Conservation (phyloP, 352 stramenopile genomes). For the Pythium rhizo-oryzae region DNA sequence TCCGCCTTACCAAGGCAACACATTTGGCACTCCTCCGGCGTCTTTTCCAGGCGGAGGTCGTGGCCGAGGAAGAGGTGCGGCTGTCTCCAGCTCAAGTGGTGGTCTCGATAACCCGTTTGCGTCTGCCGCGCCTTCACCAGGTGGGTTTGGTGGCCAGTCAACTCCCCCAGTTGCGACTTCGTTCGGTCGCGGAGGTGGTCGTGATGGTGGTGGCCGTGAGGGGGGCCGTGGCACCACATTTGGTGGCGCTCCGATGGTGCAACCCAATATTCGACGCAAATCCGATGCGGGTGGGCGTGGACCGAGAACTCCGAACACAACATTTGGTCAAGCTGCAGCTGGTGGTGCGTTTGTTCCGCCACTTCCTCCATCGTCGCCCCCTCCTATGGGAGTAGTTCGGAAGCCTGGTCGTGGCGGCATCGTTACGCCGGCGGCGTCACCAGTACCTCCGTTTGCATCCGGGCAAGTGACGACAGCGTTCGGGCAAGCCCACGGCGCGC, state of each 20-base stretch:
- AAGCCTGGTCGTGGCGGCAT: slow-evolving; percentile 25
- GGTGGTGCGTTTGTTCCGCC: slow-evolving; percentile 17
- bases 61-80: neutral
- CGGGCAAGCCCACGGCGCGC: slow-evolving; percentile 2
- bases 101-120: slow-evolving; percentile 17
- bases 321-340: slow-evolving; percentile 19
- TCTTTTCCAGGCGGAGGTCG: slow-evolving; percentile 2
- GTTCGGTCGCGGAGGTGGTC: slow-evolving; percentile 21
- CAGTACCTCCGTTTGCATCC: neutral
- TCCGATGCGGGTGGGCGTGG: slow-evolving; percentile 25
- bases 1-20: neutral
- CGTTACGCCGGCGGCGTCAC: slow-evolving; percentile 4
- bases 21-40: neutral
- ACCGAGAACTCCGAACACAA: slow-evolving; percentile 8
- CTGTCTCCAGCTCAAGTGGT: neutral
- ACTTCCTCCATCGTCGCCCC: slow-evolving; percentile 21
- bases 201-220: slow-evolving; percentile 7
- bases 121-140: neutral
- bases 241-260: slow-evolving; percentile 9
- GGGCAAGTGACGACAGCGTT: slow-evolving; percentile 14
- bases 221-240: slow-evolving; percentile 8
- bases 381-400: slow-evolving; percentile 5
- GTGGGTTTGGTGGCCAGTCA: slow-evolving; percentile 2
- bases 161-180: neutral
- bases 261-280: slow-evolving; percentile 29